phyloP scores from a whole-genome alignment of 129 eudicot species.

The Lactuca sativa region DNA sequence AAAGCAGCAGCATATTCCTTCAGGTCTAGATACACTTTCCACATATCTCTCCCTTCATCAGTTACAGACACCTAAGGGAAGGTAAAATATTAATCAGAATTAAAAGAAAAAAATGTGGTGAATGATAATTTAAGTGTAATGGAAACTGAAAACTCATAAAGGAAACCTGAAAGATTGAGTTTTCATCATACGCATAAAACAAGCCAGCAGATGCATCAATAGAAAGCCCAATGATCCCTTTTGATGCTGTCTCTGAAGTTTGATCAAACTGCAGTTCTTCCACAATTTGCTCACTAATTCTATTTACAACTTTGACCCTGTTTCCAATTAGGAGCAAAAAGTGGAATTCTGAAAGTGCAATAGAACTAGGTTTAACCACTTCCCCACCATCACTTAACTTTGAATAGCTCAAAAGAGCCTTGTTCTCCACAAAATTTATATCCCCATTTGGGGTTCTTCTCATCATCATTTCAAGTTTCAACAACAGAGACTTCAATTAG shows the following conservation, averaged over 20 bases:
- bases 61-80: slow-evolving; percentile 73
- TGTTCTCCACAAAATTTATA: slow-evolving; percentile 96
- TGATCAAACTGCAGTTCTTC: slow-evolving; percentile 93
- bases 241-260: slow-evolving; percentile 74
- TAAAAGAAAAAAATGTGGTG: not conserved
- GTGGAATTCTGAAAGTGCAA: slow-evolving; percentile 92
- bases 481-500: not conserved
- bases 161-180: slow-evolving; percentile 86
- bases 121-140: not conserved
- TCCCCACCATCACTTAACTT: slow-evolving; percentile 78
- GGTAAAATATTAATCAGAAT: not conserved
- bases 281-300: slow-evolving; percentile 91
- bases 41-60: slow-evolving; percentile 97
- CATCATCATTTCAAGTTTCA: not conserved
- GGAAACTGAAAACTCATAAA: not conserved
- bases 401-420: slow-evolving; percentile 84
- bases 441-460: slow-evolving; percentile 81
- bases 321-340: slow-evolving; percentile 88
- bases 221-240: slow-evolving; percentile 80
- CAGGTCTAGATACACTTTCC: slow-evolving; percentile 89
- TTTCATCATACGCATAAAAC: slow-evolving; percentile 93
- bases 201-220: slow-evolving; percentile 99
- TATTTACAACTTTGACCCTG: slow-evolving; percentile 93
- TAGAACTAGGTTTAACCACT: slow-evolving; percentile 78
- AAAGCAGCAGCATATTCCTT: slow-evolving; percentile 93